These are phyloP conservation scores for Camelina laxa DNA, from an alignment of 345 rosid genomes.

Conservation along the genomic window DNA sequence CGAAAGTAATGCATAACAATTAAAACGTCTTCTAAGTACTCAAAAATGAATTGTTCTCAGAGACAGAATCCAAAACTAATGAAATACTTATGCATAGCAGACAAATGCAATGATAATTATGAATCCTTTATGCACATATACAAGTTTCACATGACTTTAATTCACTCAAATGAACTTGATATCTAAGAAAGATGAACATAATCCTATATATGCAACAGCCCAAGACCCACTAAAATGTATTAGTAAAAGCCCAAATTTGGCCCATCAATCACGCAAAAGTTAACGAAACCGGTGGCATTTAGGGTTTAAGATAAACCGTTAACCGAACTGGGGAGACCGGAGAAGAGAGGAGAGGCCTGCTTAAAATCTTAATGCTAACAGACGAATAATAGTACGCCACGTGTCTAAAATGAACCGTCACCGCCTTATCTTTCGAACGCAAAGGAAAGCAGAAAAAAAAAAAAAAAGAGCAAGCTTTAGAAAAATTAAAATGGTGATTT, in stretches of 20 bases:
- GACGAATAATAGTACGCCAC: slow-evolving; percentile 17
- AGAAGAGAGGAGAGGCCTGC: neutral
- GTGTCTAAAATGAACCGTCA: slow-evolving; percentile 10
- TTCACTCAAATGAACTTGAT: too few species aligned
- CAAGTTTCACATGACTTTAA: too few species aligned
- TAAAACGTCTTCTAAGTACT: too few species aligned
- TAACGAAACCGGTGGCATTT: neutral
- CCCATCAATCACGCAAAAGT: slow-evolving; percentile 7
- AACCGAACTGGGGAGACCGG: neutral
- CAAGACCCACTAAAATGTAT: neutral
- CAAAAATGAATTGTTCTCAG: too few species aligned
- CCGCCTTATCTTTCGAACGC: slow-evolving; percentile 22
- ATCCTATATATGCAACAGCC: neutral
- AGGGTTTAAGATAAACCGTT: too few species aligned
- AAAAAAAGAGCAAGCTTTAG: neutral
- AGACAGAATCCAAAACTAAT: too few species aligned
- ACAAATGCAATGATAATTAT: too few species aligned
- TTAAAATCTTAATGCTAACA: neutral
- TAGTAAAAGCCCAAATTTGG: neutral
- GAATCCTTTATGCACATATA: too few species aligned
- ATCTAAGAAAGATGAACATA: too few species aligned
- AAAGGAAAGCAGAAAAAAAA: too few species aligned
- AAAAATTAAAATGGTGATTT: slow-evolving; percentile 47
- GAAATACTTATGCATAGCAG: too few species aligned
- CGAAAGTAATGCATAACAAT: neutral